These are phyloP conservation scores for Xylaria acuta DNA, from an alignment of 495 filamentous ascomycete genomes.

Conservation along the genomic window DNA sequence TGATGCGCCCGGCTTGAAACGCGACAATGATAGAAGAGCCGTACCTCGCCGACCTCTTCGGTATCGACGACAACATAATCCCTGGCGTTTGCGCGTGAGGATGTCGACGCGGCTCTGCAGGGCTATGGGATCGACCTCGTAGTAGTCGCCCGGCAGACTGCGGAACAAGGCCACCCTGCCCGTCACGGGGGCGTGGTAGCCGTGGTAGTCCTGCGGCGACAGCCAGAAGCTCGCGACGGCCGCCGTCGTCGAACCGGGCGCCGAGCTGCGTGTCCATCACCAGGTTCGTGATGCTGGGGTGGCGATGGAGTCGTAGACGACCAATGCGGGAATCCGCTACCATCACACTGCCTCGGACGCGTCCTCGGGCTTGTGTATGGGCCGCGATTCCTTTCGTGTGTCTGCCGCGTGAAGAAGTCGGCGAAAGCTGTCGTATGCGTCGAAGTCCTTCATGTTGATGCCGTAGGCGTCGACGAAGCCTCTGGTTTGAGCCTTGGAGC, in stretches of 20 bases:
- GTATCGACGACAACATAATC: constrained; percentile 26
- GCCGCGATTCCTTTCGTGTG: constrained; percentile 37
- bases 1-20: neutral
- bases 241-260: constrained; percentile 44
- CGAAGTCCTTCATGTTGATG: constrained; percentile 48
- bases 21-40: constrained; percentile 22
- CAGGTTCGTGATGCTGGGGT: constrained; percentile 50
- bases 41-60: constrained; percentile 26
- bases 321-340: constrained; percentile 42
- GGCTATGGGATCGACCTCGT: constrained; percentile 42
- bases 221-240: constrained; percentile 52
- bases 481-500: no score
- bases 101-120: constrained; percentile 34
- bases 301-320: no score
- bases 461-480: constrained; percentile 46
- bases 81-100: constrained; percentile 37
- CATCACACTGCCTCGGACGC: constrained; percentile 42
- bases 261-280: constrained; percentile 44
- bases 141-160: no score
- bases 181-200: constrained; percentile 54
- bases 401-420: constrained; percentile 54
- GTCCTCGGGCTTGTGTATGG: constrained; percentile 31
- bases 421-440: constrained; percentile 49
- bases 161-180: no score
- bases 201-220: constrained; percentile 56